Percentiles rank a stretch among this genome's conserved stretches.
phyloP scores from a whole-genome alignment of 768 basidiomycete genomes.

The Austroboletus eburneus region DNA sequence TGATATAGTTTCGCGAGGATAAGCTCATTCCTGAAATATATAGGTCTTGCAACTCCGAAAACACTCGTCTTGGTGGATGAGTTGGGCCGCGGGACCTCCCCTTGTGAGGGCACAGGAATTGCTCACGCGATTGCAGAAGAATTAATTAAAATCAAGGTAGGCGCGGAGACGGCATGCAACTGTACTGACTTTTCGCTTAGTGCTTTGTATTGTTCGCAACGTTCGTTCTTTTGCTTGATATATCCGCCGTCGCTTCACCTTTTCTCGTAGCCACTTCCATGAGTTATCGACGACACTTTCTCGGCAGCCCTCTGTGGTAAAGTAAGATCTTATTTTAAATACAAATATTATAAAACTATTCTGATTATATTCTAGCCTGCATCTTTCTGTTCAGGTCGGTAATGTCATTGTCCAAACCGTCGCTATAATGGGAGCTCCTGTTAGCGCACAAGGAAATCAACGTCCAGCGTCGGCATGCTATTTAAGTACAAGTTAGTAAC shows the following conservation, averaged over 20 bases:
- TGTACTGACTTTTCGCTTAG: conserved; percentile 35
- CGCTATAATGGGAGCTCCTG: not conserved
- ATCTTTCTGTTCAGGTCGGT: conserved; percentile 73
- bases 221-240: conserved; percentile 34
- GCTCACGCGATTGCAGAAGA: conserved; percentile 81
- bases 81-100: conserved; percentile 87
- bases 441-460: conserved; percentile 53
- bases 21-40: not conserved
- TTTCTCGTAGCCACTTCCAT: conserved; percentile 58
- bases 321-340: conserved; percentile 43
- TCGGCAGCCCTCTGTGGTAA: conserved; percentile 72
- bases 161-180: conserved; percentile 10
- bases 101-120: conserved; percentile 76
- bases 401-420: not conserved
- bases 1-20: not conserved
- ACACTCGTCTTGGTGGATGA: conserved; percentile 90
- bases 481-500: conserved; percentile 71
- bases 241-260: conserved; percentile 2
- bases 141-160: conserved; percentile 67
- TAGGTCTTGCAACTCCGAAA: conserved; percentile 65
- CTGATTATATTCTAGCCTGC: conserved; percentile 48
- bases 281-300: conserved; percentile 78
- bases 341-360: not conserved
- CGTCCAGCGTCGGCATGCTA: conserved; percentile 58
- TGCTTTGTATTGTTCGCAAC: conserved; percentile 90